Evolutionary conservation across 768 basidiomycete genomes (phyloP).

Genomic region (Boletus fagicola): DNA sequence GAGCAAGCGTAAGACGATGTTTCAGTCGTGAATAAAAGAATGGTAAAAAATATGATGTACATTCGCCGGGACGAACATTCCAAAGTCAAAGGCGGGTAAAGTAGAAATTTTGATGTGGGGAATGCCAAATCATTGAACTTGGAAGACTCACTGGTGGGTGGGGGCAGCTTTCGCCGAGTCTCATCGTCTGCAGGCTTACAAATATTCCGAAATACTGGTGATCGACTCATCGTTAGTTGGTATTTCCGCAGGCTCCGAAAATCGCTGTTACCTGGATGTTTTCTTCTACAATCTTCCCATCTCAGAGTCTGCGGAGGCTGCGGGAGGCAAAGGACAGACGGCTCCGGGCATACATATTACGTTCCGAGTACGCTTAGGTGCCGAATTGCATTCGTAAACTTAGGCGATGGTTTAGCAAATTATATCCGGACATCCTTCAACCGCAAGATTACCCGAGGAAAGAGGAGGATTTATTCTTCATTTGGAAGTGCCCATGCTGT

Average conservation of each 20-base stretch:
- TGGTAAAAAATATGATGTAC: neutral
- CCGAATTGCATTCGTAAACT: conserved; percentile 8
- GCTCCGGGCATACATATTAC: neutral
- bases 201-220: neutral
- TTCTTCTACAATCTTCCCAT: conserved; percentile 13
- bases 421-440: neutral
- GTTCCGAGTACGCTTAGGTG: neutral
- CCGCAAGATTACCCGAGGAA: neutral
- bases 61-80: neutral
- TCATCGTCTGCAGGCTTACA: conserved; percentile 6
- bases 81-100: neutral
- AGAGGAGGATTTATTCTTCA: neutral
- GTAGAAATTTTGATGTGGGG: neutral
- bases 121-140: conserved; percentile 2
- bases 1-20: conserved; percentile 5
- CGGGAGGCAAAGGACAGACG: conserved; percentile 10
- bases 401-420: neutral
- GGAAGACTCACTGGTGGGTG: conserved; percentile 14
- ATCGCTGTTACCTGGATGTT: neutral
- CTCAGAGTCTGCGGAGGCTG: neutral
- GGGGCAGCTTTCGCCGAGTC: conserved; percentile 6
- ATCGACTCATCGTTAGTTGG: neutral
- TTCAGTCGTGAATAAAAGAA: conserved; percentile 6
- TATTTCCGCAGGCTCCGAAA: neutral
- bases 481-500: neutral